These are phyloP conservation scores for Opeltia flavorubescens DNA, from an alignment of 495 filamentous ascomycete species.

Conservation along the genomic window DNA sequence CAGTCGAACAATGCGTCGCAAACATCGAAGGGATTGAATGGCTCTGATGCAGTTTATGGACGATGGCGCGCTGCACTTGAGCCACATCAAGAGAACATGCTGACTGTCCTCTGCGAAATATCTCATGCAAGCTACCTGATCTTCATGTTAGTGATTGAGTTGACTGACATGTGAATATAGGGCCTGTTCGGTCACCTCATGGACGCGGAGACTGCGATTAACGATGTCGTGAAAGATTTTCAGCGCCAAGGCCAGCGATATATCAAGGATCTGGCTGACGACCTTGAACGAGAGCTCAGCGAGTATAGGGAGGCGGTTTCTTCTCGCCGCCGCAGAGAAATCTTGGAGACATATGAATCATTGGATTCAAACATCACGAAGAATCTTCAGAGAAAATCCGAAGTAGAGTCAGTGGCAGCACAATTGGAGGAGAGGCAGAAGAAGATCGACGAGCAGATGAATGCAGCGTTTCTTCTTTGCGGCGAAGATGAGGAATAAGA, in stretches of 20 bases:
- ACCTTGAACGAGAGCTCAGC: neutral
- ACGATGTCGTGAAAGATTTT: constrained; percentile 6
- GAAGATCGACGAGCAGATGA: neutral
- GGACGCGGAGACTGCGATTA: constrained; percentile 6
- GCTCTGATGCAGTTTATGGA: neutral
- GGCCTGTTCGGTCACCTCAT: constrained; percentile 4
- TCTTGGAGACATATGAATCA: neutral
- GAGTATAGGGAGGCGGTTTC: neutral
- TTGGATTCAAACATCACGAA: neutral
- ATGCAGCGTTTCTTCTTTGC: neutral
- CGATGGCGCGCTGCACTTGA: constrained; percentile 3
- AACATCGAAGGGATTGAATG: neutral
- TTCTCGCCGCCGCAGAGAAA: neutral
- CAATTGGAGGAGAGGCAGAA: neutral
- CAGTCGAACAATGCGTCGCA: neutral
- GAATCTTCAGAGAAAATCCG: neutral
- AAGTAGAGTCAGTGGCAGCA: neutral
- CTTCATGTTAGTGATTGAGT: neutral
- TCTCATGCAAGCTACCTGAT: constrained; percentile 4
- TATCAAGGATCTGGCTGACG: neutral
- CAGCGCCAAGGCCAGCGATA: neutral
- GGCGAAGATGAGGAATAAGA: neutral
- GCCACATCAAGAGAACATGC: constrained; percentile 7
- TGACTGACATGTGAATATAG: neutral
- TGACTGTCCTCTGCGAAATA: constrained; percentile 4